phyloP scores from a whole-genome alignment of 1,284 basidiomycete species.

The Leccinum colubrinum region DNA sequence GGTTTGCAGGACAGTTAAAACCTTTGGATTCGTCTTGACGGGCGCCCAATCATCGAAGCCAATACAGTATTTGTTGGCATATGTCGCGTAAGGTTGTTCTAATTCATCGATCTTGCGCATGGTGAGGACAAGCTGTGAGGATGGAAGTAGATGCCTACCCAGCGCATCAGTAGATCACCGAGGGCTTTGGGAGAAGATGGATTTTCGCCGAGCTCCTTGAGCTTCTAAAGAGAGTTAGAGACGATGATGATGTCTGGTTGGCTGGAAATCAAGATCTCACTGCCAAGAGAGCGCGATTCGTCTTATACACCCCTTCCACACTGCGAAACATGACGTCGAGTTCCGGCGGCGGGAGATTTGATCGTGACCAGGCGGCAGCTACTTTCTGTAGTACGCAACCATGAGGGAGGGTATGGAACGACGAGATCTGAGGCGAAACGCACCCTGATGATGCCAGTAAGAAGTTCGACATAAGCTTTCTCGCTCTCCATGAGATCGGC shows the following conservation, averaged over 20 bases:
- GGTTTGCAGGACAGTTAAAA: conserved; percentile 66
- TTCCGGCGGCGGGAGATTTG: conserved; percentile 90
- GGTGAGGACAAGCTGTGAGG: conserved; percentile 14
- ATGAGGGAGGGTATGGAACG: conserved; percentile 15
- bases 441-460: conserved; percentile 90
- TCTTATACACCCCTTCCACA: conserved; percentile 90
- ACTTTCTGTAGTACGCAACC: conserved; percentile 65
- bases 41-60: conserved; percentile 87
- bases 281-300: conserved; percentile 77
- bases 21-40: conserved; percentile 72
- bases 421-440: conserved; percentile 32
- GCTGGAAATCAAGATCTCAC: conserved; percentile 43
- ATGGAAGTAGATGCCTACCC: conserved; percentile 54
- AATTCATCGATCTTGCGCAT: conserved; percentile 81
- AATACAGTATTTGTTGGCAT: conserved; percentile 68
- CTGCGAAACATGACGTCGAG: conserved; percentile 94
- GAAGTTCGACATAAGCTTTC: conserved; percentile 87
- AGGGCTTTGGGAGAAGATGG: conserved; percentile 94
- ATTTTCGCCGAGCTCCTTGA: conserved; percentile 92
- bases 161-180: conserved; percentile 95
- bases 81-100: conserved; percentile 83
- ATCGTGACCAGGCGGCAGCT: conserved; percentile 93
- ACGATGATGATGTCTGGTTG: conserved; percentile 1
- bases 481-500: conserved; percentile 94
- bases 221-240: conserved; percentile 55